phyloP scores from a whole-genome alignment of 192 early-diverging fungal genomes.

The Bifiguratus adelaidae region DNA sequence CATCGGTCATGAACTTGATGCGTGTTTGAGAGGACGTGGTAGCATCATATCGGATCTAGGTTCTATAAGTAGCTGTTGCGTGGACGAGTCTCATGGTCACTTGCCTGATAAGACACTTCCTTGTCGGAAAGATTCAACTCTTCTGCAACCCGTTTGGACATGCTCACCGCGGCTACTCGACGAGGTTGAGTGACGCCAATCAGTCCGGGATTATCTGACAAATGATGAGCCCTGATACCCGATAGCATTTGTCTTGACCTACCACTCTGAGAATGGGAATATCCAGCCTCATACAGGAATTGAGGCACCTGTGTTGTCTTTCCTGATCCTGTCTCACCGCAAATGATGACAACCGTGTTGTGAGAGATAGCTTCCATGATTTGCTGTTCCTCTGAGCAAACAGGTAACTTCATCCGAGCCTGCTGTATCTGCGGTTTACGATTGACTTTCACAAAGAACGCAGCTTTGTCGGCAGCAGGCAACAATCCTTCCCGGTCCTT shows the following conservation, averaged over 20 bases:
- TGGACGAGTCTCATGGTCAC: no score
- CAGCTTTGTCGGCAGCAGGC: slow-evolving; percentile 11
- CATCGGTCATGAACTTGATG: slow-evolving; percentile 99
- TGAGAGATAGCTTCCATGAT: slow-evolving; percentile 94
- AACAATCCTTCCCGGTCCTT: slow-evolving; percentile 12
- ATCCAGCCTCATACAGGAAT: slow-evolving; percentile 98
- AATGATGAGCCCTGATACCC: background rate
- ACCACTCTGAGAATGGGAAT: slow-evolving; percentile 68
- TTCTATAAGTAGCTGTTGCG: no score
- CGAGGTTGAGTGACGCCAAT: slow-evolving; percentile 98
- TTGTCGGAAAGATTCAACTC: slow-evolving; percentile 72
- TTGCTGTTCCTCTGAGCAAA: slow-evolving; percentile 86
- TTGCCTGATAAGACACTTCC: slow-evolving; percentile 63
- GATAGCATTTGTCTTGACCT: background rate
- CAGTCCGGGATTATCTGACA: slow-evolving; percentile 65
- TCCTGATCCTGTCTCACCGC: slow-evolving; percentile 97
- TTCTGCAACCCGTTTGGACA: slow-evolving; percentile 89
- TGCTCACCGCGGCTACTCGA: slow-evolving; percentile 92
- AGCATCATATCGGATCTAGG: slow-evolving; percentile 88
- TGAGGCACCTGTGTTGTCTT: slow-evolving; percentile 98
- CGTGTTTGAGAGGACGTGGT: slow-evolving; percentile 62
- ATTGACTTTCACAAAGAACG: slow-evolving; percentile 67
- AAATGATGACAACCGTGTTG: slow-evolving; percentile 86
- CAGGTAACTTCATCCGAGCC: slow-evolving; percentile 73
- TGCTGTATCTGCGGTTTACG: slow-evolving; percentile 65